Base-by-base conservation (phyloP, 495 filamentous ascomycete species). In the Penicillium bialowiezense region DNA sequence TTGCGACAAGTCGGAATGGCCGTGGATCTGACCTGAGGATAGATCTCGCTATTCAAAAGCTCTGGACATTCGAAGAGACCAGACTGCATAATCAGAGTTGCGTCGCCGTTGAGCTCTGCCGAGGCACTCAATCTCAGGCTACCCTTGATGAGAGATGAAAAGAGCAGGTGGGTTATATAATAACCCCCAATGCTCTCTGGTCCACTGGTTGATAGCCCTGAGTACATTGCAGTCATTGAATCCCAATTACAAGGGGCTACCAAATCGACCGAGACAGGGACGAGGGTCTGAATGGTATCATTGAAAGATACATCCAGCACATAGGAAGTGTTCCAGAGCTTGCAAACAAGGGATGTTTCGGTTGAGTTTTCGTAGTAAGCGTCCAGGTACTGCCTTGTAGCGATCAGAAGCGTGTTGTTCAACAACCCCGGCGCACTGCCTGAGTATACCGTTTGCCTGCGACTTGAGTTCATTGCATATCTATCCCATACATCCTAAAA, bases 271-370 rank as follows among this genome's bases (percentile, higher is more conserved):
- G 41, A 44, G 14, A 44, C 29, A 19, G 41, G 41, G 21, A 18
- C 6, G n/a, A 44, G n/a, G 13, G 26, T 31, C 28, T 18, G 28
- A 12, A 31, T 21, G 24, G 13, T 17, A 12, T 44, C 17, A 24
- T 26, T 33, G 14, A 44, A 44, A 9, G 21, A 28, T 28, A 33
- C 13, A 13, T 20, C 28, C 14, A 44, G 13, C 41, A 44, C 41
- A 28, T 44, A 44, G 28, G 41, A 44, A 17, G 41, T 44, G 24
- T 44, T 44, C 41, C 41, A 44, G 23, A 44, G 41, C 41, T 31
- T 13, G 24, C 41, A 44, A 6, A 44, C 41, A 19, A 44, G 41
- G 23, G 23, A 26, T 26, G 23, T 26, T 18, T 32, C 41, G 28
- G 41, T 54, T 20, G 17, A 9, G 2, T 35, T 44, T 14, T 14